A percentile compares a stretch with the other conserved stretches of the same genome.
phyloP scores from a whole-genome alignment of 148 eudicot species.

The Agrostemma githago region DNA sequence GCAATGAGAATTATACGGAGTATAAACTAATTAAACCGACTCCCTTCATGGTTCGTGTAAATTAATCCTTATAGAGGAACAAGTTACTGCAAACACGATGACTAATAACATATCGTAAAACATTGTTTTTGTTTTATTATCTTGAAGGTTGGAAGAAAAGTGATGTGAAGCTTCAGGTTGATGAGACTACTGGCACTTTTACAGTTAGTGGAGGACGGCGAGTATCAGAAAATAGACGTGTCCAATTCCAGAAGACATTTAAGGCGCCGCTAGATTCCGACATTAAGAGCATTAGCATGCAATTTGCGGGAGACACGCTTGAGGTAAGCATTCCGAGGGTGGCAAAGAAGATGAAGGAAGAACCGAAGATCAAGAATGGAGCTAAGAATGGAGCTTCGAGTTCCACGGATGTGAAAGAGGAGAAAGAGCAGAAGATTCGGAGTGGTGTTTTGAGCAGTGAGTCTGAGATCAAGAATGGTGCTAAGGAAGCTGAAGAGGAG shows the following conservation, averaged over 20 bases:
- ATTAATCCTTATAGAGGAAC: background rate
- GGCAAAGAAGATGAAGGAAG: constrained; percentile 11
- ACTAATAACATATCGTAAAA: no score
- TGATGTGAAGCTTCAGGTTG: constrained; percentile 38
- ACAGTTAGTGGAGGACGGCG: constrained; percentile 42
- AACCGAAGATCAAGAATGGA: background rate
- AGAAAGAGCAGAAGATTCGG: background rate
- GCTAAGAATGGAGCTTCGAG: constrained; percentile 1
- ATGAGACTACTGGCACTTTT: constrained; percentile 28
- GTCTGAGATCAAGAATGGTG: background rate
- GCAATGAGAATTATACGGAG: background rate
- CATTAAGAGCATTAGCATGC: constrained; percentile 29
- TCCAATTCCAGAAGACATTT: constrained; percentile 37
- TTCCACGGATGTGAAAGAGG: background rate
- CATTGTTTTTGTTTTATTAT: background rate
- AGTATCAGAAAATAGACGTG: constrained; percentile 25
- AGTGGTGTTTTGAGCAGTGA: background rate
- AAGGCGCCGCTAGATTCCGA: constrained; percentile 45
- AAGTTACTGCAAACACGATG: background rate
- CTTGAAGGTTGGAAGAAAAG: constrained; percentile 48
- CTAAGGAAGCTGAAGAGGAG: background rate
- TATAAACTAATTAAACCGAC: no score
- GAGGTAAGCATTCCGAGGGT: constrained; percentile 43
- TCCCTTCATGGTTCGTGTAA: background rate
- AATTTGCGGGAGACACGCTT: constrained; percentile 41